A percentile compares a stretch with the other conserved stretches of the same genome.
Conservation (phyloP, 2,329 filamentous ascomycete species). For the Exophiala sideris region DNA sequence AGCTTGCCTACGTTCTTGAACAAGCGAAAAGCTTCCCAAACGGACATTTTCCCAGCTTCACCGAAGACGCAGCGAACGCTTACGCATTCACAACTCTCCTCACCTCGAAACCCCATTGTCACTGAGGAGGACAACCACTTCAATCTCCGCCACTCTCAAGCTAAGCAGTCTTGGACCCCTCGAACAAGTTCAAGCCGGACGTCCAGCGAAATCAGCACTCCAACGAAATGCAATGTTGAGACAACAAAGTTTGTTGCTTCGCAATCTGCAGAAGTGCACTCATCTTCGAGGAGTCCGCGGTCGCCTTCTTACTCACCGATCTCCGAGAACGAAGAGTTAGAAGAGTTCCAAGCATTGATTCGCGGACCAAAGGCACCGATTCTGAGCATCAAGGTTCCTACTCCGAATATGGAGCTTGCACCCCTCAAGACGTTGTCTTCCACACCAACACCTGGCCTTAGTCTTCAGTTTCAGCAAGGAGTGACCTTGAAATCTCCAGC, state of each 20-base stretch:
- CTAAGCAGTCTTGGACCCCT: not conserved
- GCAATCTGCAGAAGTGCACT: not conserved
- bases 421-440: not conserved
- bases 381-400: not conserved
- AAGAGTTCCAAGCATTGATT: constrained; percentile 5
- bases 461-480: not conserved
- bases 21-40: constrained; percentile 14
- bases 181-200: not conserved
- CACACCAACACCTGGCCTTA: not conserved
- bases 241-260: not conserved
- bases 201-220: not conserved
- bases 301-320: constrained; percentile 11
- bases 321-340: constrained; percentile 7
- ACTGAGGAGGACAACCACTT: not conserved
- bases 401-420: not conserved
- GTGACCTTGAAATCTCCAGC: not conserved
- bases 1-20: not conserved
- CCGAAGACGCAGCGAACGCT: constrained; percentile 1
- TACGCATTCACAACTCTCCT: not conserved
- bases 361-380: not conserved
- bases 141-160: not conserved
- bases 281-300: not conserved
- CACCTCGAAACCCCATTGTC: not conserved
- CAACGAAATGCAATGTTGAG: not conserved
- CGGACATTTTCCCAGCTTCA: constrained; percentile 2